Percentiles rank a stretch among this genome's conserved stretches.
Evolutionary conservation across 2,329 filamentous ascomycete genomes (phyloP).

Genomic region (Corinectria fuckeliana): DNA sequence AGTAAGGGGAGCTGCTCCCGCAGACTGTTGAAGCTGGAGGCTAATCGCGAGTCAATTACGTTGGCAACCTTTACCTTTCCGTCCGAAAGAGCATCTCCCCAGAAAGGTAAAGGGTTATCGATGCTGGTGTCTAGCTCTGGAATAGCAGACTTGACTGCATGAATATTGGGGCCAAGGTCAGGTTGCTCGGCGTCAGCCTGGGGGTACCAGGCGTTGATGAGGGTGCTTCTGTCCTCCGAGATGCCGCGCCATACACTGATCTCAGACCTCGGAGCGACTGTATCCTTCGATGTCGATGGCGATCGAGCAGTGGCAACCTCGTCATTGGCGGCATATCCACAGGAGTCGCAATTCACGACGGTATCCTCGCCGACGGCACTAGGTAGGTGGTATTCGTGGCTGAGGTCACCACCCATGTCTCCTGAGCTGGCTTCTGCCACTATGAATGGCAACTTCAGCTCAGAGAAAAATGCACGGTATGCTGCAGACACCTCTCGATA

Average conservation of each 20-base stretch:
- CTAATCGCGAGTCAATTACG: conserved; percentile 44
- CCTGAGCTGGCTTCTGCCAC: conserved; percentile 91
- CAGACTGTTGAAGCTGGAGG: conserved; percentile 33
- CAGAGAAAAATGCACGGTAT: conserved; percentile 80
- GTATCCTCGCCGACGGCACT: conserved; percentile 84
- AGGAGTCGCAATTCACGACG: conserved; percentile 76
- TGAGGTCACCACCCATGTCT: conserved; percentile 92
- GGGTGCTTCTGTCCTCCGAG: conserved; percentile 68
- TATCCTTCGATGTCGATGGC: background rate
- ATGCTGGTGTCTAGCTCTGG: conserved; percentile 76
- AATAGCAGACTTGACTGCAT: conserved; percentile 69
- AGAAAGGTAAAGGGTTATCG: conserved; percentile 62
- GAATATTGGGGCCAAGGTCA: conserved; percentile 51
- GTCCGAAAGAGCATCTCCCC: conserved; percentile 49
- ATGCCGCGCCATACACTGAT: conserved; percentile 66
- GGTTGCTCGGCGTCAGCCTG: conserved; percentile 35
- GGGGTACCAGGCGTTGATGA: conserved; percentile 75
- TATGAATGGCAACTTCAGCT: conserved; percentile 82
- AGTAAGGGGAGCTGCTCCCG: conserved; percentile 35
- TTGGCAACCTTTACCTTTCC: conserved; percentile 41
- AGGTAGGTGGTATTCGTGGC: conserved; percentile 92
- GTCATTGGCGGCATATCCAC: conserved; percentile 82
- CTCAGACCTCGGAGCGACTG: conserved; percentile 13
- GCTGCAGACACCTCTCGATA: conserved; percentile 77
- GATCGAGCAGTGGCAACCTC: conserved; percentile 69